Conservation (phyloP, 2,329 filamentous ascomycete genomes). For the Neopestalotiopsis sp. region DNA sequence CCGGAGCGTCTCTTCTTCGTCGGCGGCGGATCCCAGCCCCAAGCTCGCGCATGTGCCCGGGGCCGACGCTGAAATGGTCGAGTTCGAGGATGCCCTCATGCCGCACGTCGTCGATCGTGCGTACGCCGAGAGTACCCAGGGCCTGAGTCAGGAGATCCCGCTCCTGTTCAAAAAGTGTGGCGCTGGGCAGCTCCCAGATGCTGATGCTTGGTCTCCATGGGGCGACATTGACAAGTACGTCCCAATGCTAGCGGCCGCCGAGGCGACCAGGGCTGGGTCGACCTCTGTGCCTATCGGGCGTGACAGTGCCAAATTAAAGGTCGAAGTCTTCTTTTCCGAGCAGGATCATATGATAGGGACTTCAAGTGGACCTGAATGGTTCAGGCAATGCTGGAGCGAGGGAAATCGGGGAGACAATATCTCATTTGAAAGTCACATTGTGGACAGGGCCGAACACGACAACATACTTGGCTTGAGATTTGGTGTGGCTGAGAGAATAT, state of each 20-base stretch:
- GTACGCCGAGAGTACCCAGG: conserved; percentile 21
- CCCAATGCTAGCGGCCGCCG: conserved; percentile 24
- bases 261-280: conserved; percentile 14
- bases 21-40: not conserved
- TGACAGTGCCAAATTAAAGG: conserved; percentile 15
- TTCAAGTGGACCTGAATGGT: conserved; percentile 22
- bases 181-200: conserved; percentile 2
- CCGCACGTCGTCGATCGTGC: conserved; percentile 18
- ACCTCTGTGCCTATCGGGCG: not conserved
- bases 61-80: conserved; percentile 21
- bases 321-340: conserved; percentile 28
- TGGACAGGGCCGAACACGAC: conserved; percentile 26
- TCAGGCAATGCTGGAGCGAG: conserved; percentile 26
- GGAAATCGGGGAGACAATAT: conserved; percentile 26
- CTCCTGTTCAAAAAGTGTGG: conserved; percentile 24
- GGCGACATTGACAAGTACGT: conserved; percentile 27
- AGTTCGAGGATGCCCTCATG: conserved; percentile 22
- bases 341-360: conserved; percentile 28
- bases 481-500: conserved; percentile 25
- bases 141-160: conserved; percentile 25
- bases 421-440: conserved; percentile 20
- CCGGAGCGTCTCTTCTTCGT: conserved; percentile 14
- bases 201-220: conserved; percentile 27
- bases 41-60: conserved; percentile 17
- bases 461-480: conserved; percentile 25